Conservation (phyloP, 441 rosid genomes). For the Populus hybrid region DNA sequence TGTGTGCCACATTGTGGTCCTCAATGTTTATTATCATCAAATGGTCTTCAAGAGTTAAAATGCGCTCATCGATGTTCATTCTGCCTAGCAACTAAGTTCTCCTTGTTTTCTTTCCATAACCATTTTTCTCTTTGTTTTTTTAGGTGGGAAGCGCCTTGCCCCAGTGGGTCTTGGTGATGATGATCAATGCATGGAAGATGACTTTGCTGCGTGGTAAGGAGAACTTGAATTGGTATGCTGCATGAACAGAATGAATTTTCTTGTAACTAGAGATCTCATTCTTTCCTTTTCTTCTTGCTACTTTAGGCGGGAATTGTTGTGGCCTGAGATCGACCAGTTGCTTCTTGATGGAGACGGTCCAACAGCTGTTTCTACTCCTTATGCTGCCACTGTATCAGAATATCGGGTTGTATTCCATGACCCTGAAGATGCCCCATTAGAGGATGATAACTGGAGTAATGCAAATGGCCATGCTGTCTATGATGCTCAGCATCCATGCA, state of each 20-base stretch:
- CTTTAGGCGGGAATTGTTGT: constrained; percentile 75
- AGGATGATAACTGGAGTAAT: constrained; percentile 51
- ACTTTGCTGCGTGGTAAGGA: constrained; percentile 79
- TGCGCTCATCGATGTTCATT: neutral
- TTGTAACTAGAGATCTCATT: neutral
- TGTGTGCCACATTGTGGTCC: neutral
- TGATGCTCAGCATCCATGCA: constrained; percentile 97
- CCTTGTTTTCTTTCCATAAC: constrained; percentile 1
- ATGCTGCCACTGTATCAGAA: constrained; percentile 90
- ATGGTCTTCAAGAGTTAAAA: neutral
- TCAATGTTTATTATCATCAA: neutral
- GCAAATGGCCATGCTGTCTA: constrained; percentile 74
- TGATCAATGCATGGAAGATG: constrained; percentile 95
- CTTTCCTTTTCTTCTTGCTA: constrained; percentile 1
- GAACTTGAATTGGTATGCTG: constrained; percentile 7
- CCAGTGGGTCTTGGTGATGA: constrained; percentile 33
- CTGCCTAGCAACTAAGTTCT: neutral
- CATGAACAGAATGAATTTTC: neutral
- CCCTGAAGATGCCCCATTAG: constrained; percentile 43
- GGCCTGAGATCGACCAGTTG: constrained; percentile 94
- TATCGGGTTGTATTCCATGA: constrained; percentile 74
- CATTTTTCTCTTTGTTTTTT: constrained; percentile 17
- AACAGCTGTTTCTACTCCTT: constrained; percentile 74
- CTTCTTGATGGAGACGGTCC: constrained; percentile 77
- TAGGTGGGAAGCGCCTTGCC: constrained; percentile 84